phyloP scores from a whole-genome alignment of 352 stramenopile genomes.

The Phytophthora hibernalis region DNA sequence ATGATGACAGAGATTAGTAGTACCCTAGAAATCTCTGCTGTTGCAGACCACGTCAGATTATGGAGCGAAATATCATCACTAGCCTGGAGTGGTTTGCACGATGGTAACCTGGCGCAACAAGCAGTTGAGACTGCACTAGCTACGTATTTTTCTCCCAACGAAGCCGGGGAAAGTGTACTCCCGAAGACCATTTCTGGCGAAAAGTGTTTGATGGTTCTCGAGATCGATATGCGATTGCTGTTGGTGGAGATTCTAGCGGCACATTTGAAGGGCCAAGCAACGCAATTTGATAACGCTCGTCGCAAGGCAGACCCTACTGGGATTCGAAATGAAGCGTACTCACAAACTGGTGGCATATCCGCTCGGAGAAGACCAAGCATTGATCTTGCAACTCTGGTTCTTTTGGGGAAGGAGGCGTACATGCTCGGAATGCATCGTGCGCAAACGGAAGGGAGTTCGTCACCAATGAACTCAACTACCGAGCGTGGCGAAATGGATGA shows the following conservation, averaged over 20 bases:
- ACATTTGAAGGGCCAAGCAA: constrained; percentile 43
- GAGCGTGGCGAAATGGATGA: constrained; percentile 15
- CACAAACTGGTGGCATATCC: not conserved
- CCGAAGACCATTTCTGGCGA: constrained; percentile 37
- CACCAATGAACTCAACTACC: constrained; percentile 1
- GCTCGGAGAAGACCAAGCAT: constrained; percentile 6
- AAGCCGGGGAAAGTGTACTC: constrained; percentile 14
- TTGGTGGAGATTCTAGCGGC: constrained; percentile 57
- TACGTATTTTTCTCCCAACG: constrained; percentile 43
- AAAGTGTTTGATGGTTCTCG: constrained; percentile 60
- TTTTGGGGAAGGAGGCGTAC: constrained; percentile 34
- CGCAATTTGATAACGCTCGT: constrained; percentile 18
- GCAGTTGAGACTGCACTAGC: constrained; percentile 43
- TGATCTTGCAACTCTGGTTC: constrained; percentile 33
- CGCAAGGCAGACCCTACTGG: constrained; percentile 11
- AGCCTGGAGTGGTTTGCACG: constrained; percentile 54
- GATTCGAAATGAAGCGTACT: constrained; percentile 8
- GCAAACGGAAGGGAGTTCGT: not conserved
- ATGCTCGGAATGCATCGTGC: constrained; percentile 49
- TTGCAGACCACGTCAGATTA: constrained; percentile 40
- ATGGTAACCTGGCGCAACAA: constrained; percentile 35
- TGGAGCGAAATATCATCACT: constrained; percentile 57
- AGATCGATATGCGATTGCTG: constrained; percentile 60
- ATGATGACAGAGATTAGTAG: constrained; percentile 25
- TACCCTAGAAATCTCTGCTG: not conserved